Evolutionary conservation across 306 rosid species (phyloP).

Genomic region (Cucurbita maxima): DNA sequence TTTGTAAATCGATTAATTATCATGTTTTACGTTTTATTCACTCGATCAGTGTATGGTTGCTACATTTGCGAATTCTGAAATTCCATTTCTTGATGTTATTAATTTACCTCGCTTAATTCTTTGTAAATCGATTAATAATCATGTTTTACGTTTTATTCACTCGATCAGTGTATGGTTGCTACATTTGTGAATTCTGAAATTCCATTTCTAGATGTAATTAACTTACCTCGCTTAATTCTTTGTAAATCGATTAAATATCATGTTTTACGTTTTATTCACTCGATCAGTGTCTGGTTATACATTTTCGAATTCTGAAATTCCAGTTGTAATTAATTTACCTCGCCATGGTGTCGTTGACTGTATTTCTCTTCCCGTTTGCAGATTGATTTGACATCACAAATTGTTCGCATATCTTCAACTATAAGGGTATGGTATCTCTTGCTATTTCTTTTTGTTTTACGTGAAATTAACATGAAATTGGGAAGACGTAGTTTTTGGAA

Average conservation of each 20-base stretch:
- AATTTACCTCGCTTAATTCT: background rate
- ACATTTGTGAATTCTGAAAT: background rate
- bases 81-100: background rate
- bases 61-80: background rate
- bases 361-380: conserved; percentile 18
- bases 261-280: background rate
- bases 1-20: background rate
- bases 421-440: conserved; percentile 40
- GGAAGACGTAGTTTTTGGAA: background rate
- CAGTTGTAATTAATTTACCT: background rate
- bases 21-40: background rate
- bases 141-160: background rate
- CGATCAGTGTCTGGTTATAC: background rate
- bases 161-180: background rate
- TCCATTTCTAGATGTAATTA: background rate
- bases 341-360: background rate
- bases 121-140: background rate
- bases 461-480: background rate
- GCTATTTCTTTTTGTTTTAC: background rate
- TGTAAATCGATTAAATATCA: background rate
- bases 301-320: background rate
- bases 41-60: background rate
- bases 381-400: conserved; percentile 86
- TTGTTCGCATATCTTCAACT: conserved; percentile 60
- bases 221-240: background rate